phyloP scores from a whole-genome alignment of 139 green algal genomes.

The Haematococcus lacustris region DNA sequence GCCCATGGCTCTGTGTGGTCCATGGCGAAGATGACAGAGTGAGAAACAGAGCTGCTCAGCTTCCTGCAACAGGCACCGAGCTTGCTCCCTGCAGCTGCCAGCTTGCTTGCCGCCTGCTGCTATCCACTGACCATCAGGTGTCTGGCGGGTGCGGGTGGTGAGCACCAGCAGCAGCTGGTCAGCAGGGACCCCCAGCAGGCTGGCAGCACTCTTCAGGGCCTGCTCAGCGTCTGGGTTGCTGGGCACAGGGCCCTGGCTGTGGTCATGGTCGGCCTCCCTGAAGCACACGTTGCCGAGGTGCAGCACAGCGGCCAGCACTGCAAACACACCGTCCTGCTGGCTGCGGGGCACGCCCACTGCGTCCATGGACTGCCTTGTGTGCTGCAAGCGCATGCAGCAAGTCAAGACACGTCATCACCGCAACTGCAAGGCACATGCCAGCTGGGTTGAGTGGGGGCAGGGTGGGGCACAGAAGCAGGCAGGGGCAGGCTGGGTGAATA shows the following conservation, averaged over 20 bases:
- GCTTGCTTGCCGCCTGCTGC: slow-evolving; percentile 44
- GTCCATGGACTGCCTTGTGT: slow-evolving; percentile 56
- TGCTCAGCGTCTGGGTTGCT: no score
- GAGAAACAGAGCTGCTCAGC: neutral
- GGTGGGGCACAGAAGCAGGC: no score
- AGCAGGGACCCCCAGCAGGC: slow-evolving; percentile 58
- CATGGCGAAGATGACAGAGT: neutral
- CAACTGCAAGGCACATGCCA: no score
- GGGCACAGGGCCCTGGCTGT: no score
- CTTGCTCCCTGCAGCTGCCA: neutral
- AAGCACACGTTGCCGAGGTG: slow-evolving; percentile 92
- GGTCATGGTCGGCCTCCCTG: no score
- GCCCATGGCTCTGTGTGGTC: no score
- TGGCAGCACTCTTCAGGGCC: slow-evolving; percentile 29
- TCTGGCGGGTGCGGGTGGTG: slow-evolving; percentile 78
- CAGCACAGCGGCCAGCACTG: slow-evolving; percentile 74
- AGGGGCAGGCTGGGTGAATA: no score
- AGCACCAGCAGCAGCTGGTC: slow-evolving; percentile 67
- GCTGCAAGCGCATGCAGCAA: neutral
- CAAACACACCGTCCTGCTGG: slow-evolving; percentile 72
- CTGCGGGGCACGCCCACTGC: slow-evolving; percentile 77
- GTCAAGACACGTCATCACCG: no score
- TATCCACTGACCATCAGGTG: slow-evolving; percentile 45
- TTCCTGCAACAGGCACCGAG: neutral
- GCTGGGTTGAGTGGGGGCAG: no score